phyloP scores from a whole-genome alignment of 2,329 filamentous ascomycete species.

The Teratosphaeria nubilosa region DNA sequence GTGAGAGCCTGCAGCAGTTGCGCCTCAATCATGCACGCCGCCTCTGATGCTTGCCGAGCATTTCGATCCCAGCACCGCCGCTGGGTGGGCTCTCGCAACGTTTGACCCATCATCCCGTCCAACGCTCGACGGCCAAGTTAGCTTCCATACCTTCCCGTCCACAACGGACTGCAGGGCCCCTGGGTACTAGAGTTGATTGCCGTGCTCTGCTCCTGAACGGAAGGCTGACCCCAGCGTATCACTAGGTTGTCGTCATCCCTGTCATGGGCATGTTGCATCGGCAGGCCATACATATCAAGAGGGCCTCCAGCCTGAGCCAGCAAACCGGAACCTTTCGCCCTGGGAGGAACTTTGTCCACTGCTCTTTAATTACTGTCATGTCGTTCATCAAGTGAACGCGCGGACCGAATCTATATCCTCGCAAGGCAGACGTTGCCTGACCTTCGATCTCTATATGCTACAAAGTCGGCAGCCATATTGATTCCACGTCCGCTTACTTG shows the following conservation, averaged over 20 bases:
- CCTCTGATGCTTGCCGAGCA: background rate
- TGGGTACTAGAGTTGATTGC: background rate
- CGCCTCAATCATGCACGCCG: background rate
- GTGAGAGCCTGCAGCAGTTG: background rate
- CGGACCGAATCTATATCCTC: background rate
- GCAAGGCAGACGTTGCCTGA: background rate
- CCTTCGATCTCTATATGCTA: background rate
- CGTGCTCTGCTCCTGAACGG: background rate
- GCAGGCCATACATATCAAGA: background rate
- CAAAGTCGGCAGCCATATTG: background rate
- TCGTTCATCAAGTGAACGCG: background rate
- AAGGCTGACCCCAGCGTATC: background rate
- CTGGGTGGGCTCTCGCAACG: background rate
- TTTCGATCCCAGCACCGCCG: background rate
- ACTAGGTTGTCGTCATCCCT: background rate
- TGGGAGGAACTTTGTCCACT: background rate
- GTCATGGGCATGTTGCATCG: background rate
- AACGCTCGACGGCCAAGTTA: background rate
- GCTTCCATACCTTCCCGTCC: background rate
- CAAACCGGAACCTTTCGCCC: background rate
- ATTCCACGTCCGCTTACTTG: background rate
- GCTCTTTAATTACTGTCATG: background rate
- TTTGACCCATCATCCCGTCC: background rate
- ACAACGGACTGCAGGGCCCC: background rate
- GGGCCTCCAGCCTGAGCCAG: background rate